A percentile compares a stretch with the other conserved stretches of the same genome.
Conservation (phyloP, 2,329 filamentous ascomycete genomes). For the Cercospora citrullina region DNA sequence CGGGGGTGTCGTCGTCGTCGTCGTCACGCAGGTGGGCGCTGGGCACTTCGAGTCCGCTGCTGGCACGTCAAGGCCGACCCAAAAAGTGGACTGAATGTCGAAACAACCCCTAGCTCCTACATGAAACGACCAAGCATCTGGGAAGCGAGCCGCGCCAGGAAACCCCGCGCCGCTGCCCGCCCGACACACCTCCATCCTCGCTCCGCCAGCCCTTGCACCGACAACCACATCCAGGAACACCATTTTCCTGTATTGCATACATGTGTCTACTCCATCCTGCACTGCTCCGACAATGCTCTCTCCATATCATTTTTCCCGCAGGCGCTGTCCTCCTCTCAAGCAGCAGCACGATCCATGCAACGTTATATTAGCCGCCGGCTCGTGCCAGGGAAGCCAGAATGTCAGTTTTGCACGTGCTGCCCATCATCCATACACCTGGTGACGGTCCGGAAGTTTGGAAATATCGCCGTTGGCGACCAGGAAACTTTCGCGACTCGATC, state of each 20-base stretch:
- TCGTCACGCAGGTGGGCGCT: not conserved
- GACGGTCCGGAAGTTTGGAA: not conserved
- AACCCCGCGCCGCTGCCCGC: not conserved
- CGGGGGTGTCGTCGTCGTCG: not conserved
- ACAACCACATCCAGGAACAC: not conserved
- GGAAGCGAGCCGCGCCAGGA: not conserved
- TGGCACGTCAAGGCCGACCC: not conserved
- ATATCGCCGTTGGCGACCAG: not conserved
- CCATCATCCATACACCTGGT: not conserved
- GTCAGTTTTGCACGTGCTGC: not conserved
- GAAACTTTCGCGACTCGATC: not conserved
- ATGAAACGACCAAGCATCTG: not conserved
- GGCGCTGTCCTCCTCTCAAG: not conserved
- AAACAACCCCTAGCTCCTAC: not conserved
- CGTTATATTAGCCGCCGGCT: not conserved
- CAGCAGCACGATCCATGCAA: not conserved
- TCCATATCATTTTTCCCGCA: not conserved
- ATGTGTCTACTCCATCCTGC: not conserved
- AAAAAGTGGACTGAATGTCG: not conserved
- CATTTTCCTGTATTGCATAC: not conserved
- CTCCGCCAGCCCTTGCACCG: not conserved
- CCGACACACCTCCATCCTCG: not conserved
- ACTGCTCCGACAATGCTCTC: not conserved
- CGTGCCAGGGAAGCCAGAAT: not conserved
- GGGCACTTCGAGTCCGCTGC: not conserved